These are phyloP conservation scores for Aquilaria agallochum DNA, from an alignment of 441 rosid genomes.

Conservation along the genomic window DNA sequence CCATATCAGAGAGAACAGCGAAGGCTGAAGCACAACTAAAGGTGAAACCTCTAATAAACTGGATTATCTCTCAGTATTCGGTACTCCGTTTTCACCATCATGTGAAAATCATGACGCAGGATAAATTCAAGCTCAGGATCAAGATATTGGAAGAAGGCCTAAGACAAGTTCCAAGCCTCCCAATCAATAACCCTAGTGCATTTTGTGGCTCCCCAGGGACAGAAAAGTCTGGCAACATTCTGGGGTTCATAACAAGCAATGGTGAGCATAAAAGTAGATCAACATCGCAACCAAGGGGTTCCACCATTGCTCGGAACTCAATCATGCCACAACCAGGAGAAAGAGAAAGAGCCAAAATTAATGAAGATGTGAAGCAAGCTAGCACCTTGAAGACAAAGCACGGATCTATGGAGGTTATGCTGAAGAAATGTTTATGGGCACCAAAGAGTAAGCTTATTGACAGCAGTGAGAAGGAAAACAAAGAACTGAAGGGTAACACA, in stretches of 20 bases:
- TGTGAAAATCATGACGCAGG: constrained; percentile 37
- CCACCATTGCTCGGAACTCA: constrained; percentile 32
- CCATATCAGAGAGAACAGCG: constrained; percentile 74
- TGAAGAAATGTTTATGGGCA: constrained; percentile 44
- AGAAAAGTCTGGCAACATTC: constrained; percentile 51
- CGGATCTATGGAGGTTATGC: constrained; percentile 28
- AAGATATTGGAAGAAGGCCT: constrained; percentile 76
- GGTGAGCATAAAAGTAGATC: constrained; percentile 67
- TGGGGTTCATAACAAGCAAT: constrained; percentile 64
- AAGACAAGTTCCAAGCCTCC: constrained; percentile 30
- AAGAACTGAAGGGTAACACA: constrained; percentile 29
- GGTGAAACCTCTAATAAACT: constrained; percentile 28
- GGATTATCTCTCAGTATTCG: not conserved
- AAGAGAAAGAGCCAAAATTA: constrained; percentile 17
- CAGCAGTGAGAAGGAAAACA: constrained; percentile 58
- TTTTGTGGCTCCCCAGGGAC: constrained; percentile 35
- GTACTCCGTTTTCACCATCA: not conserved
- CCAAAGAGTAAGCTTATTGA: constrained; percentile 47
- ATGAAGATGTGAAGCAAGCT: constrained; percentile 16
- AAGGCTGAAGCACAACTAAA: constrained; percentile 89
- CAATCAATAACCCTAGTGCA: constrained; percentile 15
- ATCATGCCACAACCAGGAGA: constrained; percentile 34
- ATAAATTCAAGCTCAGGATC: constrained; percentile 72
- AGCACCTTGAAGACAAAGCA: constrained; percentile 28
- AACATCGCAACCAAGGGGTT: constrained; percentile 56